Conservation (phyloP, 768 basidiomycete species). For the Lepiota subincarnata region DNA sequence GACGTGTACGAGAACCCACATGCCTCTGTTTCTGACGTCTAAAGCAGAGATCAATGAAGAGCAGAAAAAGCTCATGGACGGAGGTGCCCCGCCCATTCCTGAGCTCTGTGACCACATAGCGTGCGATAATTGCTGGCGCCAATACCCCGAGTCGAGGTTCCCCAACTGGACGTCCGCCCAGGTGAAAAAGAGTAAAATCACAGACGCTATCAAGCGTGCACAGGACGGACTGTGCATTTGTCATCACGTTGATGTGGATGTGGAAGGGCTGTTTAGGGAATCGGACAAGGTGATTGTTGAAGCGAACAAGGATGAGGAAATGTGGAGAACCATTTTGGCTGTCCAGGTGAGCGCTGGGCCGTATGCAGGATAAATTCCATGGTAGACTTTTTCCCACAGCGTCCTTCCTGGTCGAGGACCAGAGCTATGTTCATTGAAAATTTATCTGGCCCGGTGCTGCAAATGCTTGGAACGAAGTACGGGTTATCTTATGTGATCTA, state of each 20-base stretch:
- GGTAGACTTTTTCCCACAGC: neutral
- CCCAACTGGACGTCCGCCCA: slow-evolving; percentile 51
- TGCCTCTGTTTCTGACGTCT: neutral
- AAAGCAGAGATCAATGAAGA: slow-evolving; percentile 23
- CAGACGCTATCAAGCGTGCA: slow-evolving; percentile 10
- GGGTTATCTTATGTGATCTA: neutral
- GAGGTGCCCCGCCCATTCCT: slow-evolving; percentile 22
- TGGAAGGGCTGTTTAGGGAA: slow-evolving; percentile 19
- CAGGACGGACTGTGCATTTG: slow-evolving; percentile 21
- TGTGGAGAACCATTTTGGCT: slow-evolving; percentile 27
- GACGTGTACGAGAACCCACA: neutral
- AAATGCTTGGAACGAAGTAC: slow-evolving; percentile 57
- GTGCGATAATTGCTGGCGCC: slow-evolving; percentile 29
- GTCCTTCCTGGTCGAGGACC: slow-evolving; percentile 25
- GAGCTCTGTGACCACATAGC: slow-evolving; percentile 24
- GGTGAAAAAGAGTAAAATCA: slow-evolving; percentile 33
- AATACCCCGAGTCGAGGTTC: slow-evolving; percentile 37
- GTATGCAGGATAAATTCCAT: neutral
- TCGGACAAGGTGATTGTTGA: slow-evolving; percentile 28
- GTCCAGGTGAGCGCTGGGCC: slow-evolving; percentile 23
- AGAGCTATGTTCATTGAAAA: slow-evolving; percentile 51
- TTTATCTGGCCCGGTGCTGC: slow-evolving; percentile 44
- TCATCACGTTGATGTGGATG: slow-evolving; percentile 32
- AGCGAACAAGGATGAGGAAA: slow-evolving; percentile 19
- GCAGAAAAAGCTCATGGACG: slow-evolving; percentile 20